Evolutionary conservation across 768 basidiomycete species (phyloP).

Genomic region (Mycena kentingensis): DNA sequence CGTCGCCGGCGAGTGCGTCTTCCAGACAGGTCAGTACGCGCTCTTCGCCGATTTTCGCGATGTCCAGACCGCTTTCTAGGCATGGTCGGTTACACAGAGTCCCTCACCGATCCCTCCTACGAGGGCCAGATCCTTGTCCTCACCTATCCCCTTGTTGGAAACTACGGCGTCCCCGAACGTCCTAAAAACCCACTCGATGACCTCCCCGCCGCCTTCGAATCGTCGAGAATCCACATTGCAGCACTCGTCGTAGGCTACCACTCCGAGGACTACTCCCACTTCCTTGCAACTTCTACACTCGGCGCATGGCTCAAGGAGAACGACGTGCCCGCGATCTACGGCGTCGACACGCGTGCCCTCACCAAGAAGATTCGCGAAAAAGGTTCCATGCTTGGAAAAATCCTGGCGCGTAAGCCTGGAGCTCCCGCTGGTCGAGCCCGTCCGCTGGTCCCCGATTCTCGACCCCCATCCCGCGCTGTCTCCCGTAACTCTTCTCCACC

Average conservation of each 20-base stretch:
- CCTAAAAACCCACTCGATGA: slow-evolving; percentile 47
- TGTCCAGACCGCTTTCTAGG: slow-evolving; percentile 49
- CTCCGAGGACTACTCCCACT: slow-evolving; percentile 93
- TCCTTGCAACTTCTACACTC: slow-evolving; percentile 85
- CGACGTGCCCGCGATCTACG: slow-evolving; percentile 90
- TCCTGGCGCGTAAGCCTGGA: slow-evolving; percentile 65
- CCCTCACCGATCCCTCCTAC: slow-evolving; percentile 97
- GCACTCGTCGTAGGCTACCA: slow-evolving; percentile 93
- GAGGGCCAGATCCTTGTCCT: slow-evolving; percentile 96
- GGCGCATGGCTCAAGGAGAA: slow-evolving; percentile 95
- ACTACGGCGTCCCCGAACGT: slow-evolving; percentile 93
- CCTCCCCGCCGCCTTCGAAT: slow-evolving; percentile 85
- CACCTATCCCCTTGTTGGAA: slow-evolving; percentile 95
- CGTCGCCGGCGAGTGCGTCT: slow-evolving; percentile 98
- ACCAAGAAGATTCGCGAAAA: slow-evolving; percentile 96
- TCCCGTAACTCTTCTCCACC: slow-evolving; percentile 58
- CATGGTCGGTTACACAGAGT: slow-evolving; percentile 99
- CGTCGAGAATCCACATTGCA: slow-evolving; percentile 89
- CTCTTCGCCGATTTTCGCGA: slow-evolving; percentile 13
- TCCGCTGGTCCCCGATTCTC: slow-evolving; percentile 30
- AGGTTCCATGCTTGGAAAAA: slow-evolving; percentile 86
- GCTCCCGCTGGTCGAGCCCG: slow-evolving; percentile 40
- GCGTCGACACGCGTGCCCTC: slow-evolving; percentile 93
- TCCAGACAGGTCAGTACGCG: slow-evolving; percentile 85
- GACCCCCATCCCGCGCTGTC: slow-evolving; percentile 37